Base-by-base conservation (phyloP, 1,284 basidiomycete genomes). In the Phlebopus sp. region DNA sequence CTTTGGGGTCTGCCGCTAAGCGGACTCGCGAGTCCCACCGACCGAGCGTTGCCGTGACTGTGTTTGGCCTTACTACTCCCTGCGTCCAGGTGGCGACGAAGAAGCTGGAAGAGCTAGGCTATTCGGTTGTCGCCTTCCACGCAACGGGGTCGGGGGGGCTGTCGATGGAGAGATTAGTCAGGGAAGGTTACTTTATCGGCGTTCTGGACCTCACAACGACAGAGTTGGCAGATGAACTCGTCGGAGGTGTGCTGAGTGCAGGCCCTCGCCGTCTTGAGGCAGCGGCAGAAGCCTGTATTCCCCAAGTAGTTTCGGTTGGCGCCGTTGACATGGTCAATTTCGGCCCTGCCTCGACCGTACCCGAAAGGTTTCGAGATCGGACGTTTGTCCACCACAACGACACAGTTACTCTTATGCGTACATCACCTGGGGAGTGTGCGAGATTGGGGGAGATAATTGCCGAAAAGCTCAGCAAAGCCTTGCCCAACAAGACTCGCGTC, bases 321-420 rank as follows among this genome's bases (percentile, higher is more conserved):
- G 60, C 63, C 7, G 50, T 66, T 14, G 63, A 64, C 39, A 52
- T 67, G 51, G 63, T 62, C 39, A 63, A 67, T 36, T 66, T 67
- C 51, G 59, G 55, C 9, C 52, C 60, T 4, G 37, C 42, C 1
- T 38, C 53, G 34, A 66, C 61, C 13, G 41, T 66, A 13, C 53
- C 55, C 1, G 51, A 44, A 2, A 37, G 27, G 35, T 63, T 59
- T 46, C 43, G 43, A 5, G 42, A 32, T 5, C 52, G 58, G 30
- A 46, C 44, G 3, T 49, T 64, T 29, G 27, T 51, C 19, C 30
- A 53, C 21, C 62, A 66, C 34, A 64, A 66, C 19, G 18, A 51
- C 4, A 58, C 51, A 3, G 53, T 67, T 46, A 66, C 57, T 17
- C 10, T 65, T 38, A 67, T 66, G 63, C 59, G 61, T 23, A 66